Base-by-base conservation (phyloP, 192 early-diverging fungal species). In the Coemansia sp. region DNA sequence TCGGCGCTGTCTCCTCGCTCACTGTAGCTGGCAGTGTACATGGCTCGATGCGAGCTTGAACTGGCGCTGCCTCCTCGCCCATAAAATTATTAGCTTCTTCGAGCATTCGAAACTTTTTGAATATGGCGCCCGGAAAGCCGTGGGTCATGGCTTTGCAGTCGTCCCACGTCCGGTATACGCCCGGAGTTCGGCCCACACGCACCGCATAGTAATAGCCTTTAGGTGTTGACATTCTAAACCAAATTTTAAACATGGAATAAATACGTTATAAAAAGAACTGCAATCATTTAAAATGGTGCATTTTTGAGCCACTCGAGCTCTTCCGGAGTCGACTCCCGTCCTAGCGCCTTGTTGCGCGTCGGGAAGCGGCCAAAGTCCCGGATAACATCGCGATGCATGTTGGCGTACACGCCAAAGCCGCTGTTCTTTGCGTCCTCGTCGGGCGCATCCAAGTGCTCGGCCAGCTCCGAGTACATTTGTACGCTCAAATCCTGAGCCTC, bases 361-460 rank as follows among this genome's bases (percentile, higher is more conserved):
- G 88, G 88, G 59, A 84, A 89, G 10, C 88, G 69, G 6, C 88
- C 86, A 78, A 87, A 89, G 52, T 77, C 72, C 19, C 78, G 45
- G 66, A 89, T 87, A 11, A 85, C 79, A 1, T 69, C 73, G 41
- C 70, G 63, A 53, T 86, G 85, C 41, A 73, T 56, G 23, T 73
- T 54, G 1, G 84, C 86, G 62, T 59, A 85, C 2, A 41, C 52
- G 56, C 59, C 76, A 70, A 79, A 79, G 19, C 62, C 72, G 45
- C 66, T 65, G 54, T 49, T 73, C 41, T 17, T 63, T 2, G 62
- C 43, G 64, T 69, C 62, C 47, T 66, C 71, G 49, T 77, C 82
- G 60, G 62, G 78, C 45, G 51, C 71, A 65, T 54, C 62, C 62
- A 70, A 70, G 59, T 53, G 65, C 43, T 60, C 80, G 25, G 51